Evolutionary conservation across 805 yeast genomes (phyloP).

Genomic region (Citeromyces matritensis): DNA sequence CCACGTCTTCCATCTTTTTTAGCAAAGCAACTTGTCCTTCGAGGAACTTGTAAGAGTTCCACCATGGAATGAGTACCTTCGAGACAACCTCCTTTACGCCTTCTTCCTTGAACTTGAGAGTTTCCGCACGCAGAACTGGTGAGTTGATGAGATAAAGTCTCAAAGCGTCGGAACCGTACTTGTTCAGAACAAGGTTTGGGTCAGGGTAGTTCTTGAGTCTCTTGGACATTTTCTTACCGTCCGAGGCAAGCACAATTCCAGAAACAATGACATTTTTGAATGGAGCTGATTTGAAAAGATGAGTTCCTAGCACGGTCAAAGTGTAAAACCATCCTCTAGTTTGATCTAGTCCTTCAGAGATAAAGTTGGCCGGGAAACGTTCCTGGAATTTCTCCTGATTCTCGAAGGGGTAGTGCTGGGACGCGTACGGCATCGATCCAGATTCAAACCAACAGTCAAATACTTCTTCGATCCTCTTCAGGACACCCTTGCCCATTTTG

Average conservation of each 20-base stretch:
- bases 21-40: slow-evolving; percentile 84
- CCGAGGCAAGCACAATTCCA: slow-evolving; percentile 94
- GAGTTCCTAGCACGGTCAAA: slow-evolving; percentile 88
- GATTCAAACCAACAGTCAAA: slow-evolving; percentile 99
- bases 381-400: slow-evolving; percentile 50
- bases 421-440: slow-evolving; percentile 98
- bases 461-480: slow-evolving; percentile 91
- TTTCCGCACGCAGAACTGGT: slow-evolving; percentile 93
- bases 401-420: slow-evolving; percentile 95
- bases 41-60: slow-evolving; percentile 93
- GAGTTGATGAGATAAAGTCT: slow-evolving; percentile 93
- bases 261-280: slow-evolving; percentile 90
- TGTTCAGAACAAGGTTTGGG: slow-evolving; percentile 66
- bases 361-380: slow-evolving; percentile 93
- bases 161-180: slow-evolving; percentile 96
- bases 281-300: slow-evolving; percentile 83
- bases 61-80: slow-evolving; percentile 95
- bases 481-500: slow-evolving; percentile 69
- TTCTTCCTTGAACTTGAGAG: slow-evolving; percentile 93
- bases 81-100: slow-evolving; percentile 98
- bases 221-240: slow-evolving; percentile 99
- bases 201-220: slow-evolving; percentile 97
- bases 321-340: slow-evolving; percentile 99
- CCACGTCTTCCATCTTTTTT: slow-evolving; percentile 57
- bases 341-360: slow-evolving; percentile 97